phyloP scores from a whole-genome alignment of 75 land plant species.

The Picea glauca region DNA sequence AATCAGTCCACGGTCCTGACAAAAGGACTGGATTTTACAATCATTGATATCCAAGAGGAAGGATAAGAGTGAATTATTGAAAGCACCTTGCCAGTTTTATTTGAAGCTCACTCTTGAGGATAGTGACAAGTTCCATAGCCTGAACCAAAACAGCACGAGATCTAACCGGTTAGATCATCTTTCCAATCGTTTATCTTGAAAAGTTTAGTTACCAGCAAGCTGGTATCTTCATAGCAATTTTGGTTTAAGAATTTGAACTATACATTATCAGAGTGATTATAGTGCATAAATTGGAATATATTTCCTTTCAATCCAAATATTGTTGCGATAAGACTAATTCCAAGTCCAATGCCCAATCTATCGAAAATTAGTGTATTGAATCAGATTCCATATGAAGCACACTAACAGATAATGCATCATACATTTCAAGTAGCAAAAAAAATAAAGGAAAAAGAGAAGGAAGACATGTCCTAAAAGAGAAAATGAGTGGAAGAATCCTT shows the following conservation, averaged over 20 bases:
- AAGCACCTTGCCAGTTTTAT: no score
- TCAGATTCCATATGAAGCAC: background rate
- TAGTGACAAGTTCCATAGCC: constrained; percentile 11
- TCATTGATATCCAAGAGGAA: no score
- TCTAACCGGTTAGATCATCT: background rate
- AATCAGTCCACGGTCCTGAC: no score
- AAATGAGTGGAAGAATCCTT: constrained; percentile 16
- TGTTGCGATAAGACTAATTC: background rate
- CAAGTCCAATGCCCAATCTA: background rate
- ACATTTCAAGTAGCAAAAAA: background rate
- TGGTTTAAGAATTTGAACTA: no score
- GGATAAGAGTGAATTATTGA: no score
- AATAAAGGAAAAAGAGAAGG: background rate
- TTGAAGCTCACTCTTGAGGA: background rate
- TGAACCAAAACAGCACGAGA: background rate
- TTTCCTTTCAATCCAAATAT: no score
- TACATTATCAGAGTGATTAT: no score
- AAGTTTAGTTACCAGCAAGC: no score
- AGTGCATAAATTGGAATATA: no score
- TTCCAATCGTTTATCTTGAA: no score
- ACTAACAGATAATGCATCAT: background rate
- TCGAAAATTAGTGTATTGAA: background rate
- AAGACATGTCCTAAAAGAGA: background rate
- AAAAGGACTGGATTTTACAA: no score
- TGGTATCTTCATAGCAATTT: no score